A percentile compares a stretch with the other conserved stretches of the same genome.
Evolutionary conservation across 495 filamentous ascomycete genomes (phyloP).

Genomic region (Hyaloscypha variabilis): DNA sequence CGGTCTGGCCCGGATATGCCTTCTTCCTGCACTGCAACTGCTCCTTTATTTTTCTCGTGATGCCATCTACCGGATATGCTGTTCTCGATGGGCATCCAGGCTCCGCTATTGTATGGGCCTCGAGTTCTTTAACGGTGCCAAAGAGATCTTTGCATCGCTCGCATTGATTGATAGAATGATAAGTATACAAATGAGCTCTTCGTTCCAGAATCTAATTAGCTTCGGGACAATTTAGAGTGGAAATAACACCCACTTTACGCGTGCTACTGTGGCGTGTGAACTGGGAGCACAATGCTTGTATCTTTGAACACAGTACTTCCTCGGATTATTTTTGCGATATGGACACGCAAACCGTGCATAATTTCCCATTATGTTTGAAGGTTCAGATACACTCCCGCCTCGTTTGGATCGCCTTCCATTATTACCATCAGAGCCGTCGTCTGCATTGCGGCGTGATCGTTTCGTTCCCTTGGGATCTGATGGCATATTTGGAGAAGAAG

Average conservation of each 20-base stretch:
- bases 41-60: constrained; percentile 16
- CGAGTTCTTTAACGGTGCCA: constrained; percentile 10
- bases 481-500: not conserved
- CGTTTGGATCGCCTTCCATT: too few species aligned
- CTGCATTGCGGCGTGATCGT: not conserved
- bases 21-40: constrained; percentile 22
- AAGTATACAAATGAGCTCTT: constrained; percentile 25
- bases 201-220: not conserved
- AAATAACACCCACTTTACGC: constrained; percentile 16
- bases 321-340: too few species aligned
- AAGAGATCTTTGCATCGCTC: constrained; percentile 23
- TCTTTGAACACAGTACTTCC: not conserved
- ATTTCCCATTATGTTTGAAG: too few species aligned
- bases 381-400: too few species aligned
- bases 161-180: constrained; percentile 25
- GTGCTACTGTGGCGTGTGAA: constrained; percentile 6
- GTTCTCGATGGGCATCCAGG: constrained; percentile 7
- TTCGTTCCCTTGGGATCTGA: constrained; percentile 2
- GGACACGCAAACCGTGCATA: too few species aligned
- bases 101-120: constrained; percentile 5
- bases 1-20: constrained; percentile 16
- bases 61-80: constrained; percentile 14
- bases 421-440: too few species aligned
- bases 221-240: not conserved
- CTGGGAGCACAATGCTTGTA: constrained; percentile 9